Conservation (phyloP, 2,329 filamentous ascomycete genomes). For the Ceratocystis alfenasii region DNA sequence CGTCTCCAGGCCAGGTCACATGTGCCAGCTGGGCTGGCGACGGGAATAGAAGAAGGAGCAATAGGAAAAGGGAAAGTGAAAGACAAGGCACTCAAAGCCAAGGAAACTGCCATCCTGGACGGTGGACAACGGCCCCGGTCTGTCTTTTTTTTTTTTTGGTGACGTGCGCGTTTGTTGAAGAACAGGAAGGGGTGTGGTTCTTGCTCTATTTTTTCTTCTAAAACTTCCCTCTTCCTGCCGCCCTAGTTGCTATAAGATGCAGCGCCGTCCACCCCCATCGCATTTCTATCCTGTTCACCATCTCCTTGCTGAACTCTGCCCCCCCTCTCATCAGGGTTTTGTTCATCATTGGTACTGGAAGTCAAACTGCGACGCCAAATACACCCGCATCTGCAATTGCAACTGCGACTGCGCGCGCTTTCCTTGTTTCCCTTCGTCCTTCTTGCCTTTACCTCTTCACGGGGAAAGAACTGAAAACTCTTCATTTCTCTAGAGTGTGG, state of each 20-base stretch:
- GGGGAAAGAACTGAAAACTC: constrained; percentile 9
- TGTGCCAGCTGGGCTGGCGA: not conserved
- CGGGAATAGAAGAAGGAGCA: constrained; percentile 8
- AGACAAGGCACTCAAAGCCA: not conserved
- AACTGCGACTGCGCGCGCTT: not conserved
- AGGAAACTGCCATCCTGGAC: constrained; percentile 3
- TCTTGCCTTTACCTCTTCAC: not conserved
- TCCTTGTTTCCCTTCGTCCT: not conserved
- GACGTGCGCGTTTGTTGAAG: constrained; percentile 9
- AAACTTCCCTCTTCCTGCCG: not conserved
- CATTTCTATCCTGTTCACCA: not conserved
- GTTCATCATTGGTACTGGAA: not conserved
- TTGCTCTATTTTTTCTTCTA: not conserved
- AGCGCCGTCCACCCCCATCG: constrained; percentile 1
- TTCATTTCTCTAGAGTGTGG: not conserved
- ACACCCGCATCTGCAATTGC: too few species aligned
- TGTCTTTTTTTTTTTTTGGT: not conserved
- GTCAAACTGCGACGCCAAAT: not conserved
- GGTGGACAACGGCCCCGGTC: constrained; percentile 3
- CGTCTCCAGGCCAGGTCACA: not conserved
- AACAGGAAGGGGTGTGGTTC: constrained; percentile 1
- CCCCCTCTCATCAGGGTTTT: constrained; percentile 1
- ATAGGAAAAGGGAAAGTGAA: not conserved
- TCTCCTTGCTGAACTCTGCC: constrained; percentile 3
- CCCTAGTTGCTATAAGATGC: not conserved